phyloP scores from a whole-genome alignment of 257 asterid genomes.

The Solanum microdontum region DNA sequence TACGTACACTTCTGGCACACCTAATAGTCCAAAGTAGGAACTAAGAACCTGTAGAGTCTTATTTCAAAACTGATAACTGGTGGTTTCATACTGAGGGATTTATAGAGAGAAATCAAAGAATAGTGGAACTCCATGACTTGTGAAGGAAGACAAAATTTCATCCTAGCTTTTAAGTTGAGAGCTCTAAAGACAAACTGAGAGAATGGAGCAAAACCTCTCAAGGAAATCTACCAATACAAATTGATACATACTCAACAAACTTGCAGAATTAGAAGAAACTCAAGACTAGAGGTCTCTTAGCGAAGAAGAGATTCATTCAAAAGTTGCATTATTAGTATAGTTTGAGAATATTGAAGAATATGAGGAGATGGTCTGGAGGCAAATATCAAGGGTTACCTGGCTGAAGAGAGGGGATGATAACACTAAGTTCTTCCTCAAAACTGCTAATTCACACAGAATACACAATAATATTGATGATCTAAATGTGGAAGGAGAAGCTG shows the following conservation, averaged over 20 bases:
- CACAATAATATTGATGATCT: not conserved
- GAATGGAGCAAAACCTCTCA: not conserved
- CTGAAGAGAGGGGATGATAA: not conserved
- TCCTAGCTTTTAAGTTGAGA: not conserved
- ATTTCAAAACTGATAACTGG: not conserved
- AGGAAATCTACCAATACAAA: not conserved
- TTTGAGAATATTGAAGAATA: not conserved
- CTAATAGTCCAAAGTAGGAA: not conserved
- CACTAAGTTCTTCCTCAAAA: not conserved
- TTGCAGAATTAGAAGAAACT: not conserved
- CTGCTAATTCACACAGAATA: not conserved
- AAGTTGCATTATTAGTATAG: not conserved
- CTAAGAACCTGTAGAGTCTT: not conserved
- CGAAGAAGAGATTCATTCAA: not conserved
- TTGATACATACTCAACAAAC: not conserved
- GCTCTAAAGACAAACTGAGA: not conserved
- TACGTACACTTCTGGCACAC: not conserved
- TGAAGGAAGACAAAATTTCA: not conserved
- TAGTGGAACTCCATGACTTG: not conserved
- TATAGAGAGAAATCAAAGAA: not conserved
- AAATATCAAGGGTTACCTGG: not conserved
- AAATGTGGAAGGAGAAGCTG: not conserved
- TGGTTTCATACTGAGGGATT: not conserved
- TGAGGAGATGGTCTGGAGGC: not conserved
- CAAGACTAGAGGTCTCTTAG: not conserved